Base-by-base conservation (phyloP, 495 filamentous ascomycete species). In the Penicillium diatomitis region DNA sequence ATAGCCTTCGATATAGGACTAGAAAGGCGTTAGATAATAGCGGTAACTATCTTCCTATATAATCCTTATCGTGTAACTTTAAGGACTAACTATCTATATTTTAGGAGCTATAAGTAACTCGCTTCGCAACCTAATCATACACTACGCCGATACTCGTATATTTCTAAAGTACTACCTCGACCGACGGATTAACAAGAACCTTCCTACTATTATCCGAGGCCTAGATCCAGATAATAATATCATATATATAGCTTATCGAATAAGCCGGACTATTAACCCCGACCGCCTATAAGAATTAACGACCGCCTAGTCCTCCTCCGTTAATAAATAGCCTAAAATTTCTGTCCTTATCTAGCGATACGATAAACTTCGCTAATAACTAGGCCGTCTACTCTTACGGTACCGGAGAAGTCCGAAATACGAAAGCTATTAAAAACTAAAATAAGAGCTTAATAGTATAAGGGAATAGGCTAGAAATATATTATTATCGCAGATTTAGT, bases 1-100 rank as follows among this genome's bases (percentile, higher is more conserved):
- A 72, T 49, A 44, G 31, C 32, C 65, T 73, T 48, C 53, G 48
- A 49, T 73, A 71, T 41, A 50, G 56, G 27, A 56, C 47, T 41
- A 65, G 54, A 20, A 69, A 68, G 48, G 58, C 56, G 11, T 70
- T 71, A 28, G 65, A 72, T 51, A 33, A 67, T 40, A 64, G 53
- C 46, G 54, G 60, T 68, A 46, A 8, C 41, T 1, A 37, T 37
- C 3, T 37, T 6, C 4, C 35, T 37, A 9, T 1, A 4, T 37
- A 4, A 1, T 37, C 35, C 6, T 37, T 8, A n/a, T n/a, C n/a
- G 6, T 37, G 6, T 0, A 37, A 11, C 2, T 37, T 37, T 4
- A 0, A 8, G 6, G 6, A 37, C 35, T 37, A 0, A 37, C 35
- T 37, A 7, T 4, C 35, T 6, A 4, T 37, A 37, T 58, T 7